A percentile compares a stretch with the other conserved stretches of the same genome.
Conservation (phyloP, 2,329 filamentous ascomycete species). For the Colletotrichum sp. region DNA sequence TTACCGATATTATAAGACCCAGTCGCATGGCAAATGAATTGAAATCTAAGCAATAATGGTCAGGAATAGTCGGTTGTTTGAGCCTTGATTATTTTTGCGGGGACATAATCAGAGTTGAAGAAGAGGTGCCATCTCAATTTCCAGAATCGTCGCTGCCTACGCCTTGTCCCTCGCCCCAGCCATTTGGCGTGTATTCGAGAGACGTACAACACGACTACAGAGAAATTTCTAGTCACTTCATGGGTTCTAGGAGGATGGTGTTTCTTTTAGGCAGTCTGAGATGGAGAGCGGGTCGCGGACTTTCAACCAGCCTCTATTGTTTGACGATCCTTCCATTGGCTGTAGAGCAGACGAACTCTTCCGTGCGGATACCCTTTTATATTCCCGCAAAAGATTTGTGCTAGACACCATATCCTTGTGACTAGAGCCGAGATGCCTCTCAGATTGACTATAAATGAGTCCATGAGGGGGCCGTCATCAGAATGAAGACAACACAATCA, state of each 20-base stretch:
- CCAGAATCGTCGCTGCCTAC: not conserved
- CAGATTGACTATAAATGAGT: not conserved
- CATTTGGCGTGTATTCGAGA: not conserved
- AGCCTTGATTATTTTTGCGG: not conserved
- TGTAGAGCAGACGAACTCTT: accelerated
- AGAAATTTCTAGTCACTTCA: accelerated
- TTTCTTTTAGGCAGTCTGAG: not conserved
- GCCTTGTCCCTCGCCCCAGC: accelerated
- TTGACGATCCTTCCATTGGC: not conserved
- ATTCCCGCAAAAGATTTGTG: not conserved
- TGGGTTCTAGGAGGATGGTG: accelerated
- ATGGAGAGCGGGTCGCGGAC: not conserved
- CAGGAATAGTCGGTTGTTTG: too few relatives aligned
- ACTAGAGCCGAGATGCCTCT: not conserved
- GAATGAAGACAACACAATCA: not conserved
- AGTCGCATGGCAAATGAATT: too few relatives aligned
- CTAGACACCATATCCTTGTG: not conserved
- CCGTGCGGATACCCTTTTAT: not conserved
- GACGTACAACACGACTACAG: not conserved
- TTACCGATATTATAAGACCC: not conserved
- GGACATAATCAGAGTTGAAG: not conserved
- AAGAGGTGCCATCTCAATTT: not conserved
- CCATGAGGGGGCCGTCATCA: accelerated
- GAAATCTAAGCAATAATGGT: too few relatives aligned
- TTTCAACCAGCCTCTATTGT: accelerated